These are phyloP conservation scores for Euclidium syriacum DNA, from an alignment of 345 rosid species.

Conservation along the genomic window DNA sequence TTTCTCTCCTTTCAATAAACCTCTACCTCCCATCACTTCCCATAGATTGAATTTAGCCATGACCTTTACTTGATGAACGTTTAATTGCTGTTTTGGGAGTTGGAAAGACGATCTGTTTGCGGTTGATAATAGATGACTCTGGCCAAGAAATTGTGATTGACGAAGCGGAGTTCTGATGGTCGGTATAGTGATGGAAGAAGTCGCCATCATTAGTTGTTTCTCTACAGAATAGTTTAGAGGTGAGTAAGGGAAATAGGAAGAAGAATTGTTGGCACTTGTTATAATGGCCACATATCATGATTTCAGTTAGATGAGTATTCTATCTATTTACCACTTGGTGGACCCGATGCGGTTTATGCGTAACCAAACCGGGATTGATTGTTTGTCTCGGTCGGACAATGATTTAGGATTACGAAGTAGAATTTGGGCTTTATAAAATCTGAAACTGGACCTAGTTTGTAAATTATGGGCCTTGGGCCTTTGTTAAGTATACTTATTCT, in stretches of 20 bases:
- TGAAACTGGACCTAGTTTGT: not conserved
- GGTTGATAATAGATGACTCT: slow-evolving; percentile 16
- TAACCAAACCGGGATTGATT: slow-evolving; percentile 17
- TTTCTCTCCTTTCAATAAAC: slow-evolving; percentile 73
- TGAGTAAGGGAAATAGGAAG: not conserved
- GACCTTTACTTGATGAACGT: slow-evolving; percentile 10
- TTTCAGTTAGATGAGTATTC: slow-evolving; percentile 29
- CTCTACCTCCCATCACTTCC: slow-evolving; percentile 84
- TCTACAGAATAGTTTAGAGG: not conserved
- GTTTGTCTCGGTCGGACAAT: not conserved
- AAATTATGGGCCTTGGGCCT: not conserved
- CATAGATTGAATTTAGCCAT: slow-evolving; percentile 59
- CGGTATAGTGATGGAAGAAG: slow-evolving; percentile 49
- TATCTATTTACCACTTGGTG: slow-evolving; percentile 2
- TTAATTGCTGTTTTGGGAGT: slow-evolving; percentile 26
- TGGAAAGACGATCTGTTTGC: slow-evolving; percentile 32
- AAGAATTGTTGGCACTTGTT: slow-evolving; percentile 8
- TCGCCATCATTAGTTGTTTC: slow-evolving; percentile 40
- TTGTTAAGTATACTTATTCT: not conserved
- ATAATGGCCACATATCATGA: slow-evolving; percentile 30
- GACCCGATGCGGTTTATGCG: not conserved
- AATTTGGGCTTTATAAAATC: slow-evolving; percentile 1
- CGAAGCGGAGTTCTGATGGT: slow-evolving; percentile 35
- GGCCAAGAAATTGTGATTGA: slow-evolving; percentile 44
- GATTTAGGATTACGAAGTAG: not conserved